Conservation (phyloP, 169 alveolate genomes). For the Plasmodium blacklocki region DNA sequence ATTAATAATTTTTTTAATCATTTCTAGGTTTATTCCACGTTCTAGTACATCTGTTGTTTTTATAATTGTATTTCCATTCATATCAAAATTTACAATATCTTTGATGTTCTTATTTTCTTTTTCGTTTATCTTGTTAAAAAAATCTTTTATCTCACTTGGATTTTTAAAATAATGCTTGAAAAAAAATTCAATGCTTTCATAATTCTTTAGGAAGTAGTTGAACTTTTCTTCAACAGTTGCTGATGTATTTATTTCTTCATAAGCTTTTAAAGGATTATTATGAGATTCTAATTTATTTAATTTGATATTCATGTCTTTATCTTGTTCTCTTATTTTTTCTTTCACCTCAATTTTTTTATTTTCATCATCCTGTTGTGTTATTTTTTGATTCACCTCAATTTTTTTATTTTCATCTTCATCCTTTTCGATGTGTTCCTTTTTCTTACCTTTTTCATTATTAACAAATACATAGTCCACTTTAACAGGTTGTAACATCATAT, state of each 20-base stretch:
- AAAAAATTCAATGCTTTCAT: slow-evolving; percentile 49
- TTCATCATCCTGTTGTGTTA: no score
- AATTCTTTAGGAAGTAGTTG: slow-evolving; percentile 22
- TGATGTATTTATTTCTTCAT: slow-evolving; percentile 1
- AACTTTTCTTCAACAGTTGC: slow-evolving; percentile 24
- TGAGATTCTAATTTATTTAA: no score
- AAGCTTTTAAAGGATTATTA: background rate
- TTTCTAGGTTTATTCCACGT: slow-evolving; percentile 50
- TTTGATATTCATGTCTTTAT: background rate
- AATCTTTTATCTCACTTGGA: slow-evolving; percentile 25
- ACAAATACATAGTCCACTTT: background rate
- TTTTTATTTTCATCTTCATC: background rate
- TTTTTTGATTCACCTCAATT: background rate
- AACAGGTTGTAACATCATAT: background rate
- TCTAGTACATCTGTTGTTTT: slow-evolving; percentile 31
- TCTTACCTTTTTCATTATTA: slow-evolving; percentile 11
- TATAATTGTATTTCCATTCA: slow-evolving; percentile 21
- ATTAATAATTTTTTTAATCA: slow-evolving; percentile 64
- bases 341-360: background rate
- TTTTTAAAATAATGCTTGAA: slow-evolving; percentile 41
- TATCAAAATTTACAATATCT: slow-evolving; percentile 51
- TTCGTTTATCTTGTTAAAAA: slow-evolving; percentile 36
- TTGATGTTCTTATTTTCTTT: slow-evolving; percentile 36
- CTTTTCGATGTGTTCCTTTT: background rate
- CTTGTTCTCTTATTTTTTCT: background rate